These are phyloP conservation scores for Quercus variabilis DNA, from an alignment of 306 rosid species.

Conservation along the genomic window DNA sequence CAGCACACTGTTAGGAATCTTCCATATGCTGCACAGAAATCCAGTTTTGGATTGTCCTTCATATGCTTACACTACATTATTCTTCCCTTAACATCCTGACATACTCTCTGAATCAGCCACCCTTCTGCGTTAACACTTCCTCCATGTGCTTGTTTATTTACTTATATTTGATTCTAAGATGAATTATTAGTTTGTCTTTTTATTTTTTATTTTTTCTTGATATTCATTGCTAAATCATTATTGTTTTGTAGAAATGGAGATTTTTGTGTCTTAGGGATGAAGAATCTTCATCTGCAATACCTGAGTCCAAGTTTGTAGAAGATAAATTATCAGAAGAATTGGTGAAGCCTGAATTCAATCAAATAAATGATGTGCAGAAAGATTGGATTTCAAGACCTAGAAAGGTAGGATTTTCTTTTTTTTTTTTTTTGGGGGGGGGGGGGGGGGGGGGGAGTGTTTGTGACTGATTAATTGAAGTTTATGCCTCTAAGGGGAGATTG, in stretches of 20 bases:
- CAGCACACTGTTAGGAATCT: no score
- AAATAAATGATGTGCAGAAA: constrained; percentile 15
- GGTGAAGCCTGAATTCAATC: constrained; percentile 15
- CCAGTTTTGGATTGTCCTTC: no score
- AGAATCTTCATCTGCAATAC: constrained; percentile 20
- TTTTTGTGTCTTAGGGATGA: constrained; percentile 34
- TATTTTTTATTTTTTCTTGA: background rate
- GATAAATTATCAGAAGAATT: constrained; percentile 36
- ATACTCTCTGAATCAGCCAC: no score
- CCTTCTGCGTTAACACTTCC: no score
- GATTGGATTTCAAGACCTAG: constrained; percentile 34
- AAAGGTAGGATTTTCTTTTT: constrained; percentile 28
- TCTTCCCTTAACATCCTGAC: no score
- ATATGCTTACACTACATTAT: no score
- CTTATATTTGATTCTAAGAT: constrained; percentile 1
- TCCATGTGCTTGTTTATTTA: background rate
- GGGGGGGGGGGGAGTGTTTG: background rate
- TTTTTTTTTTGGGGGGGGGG: no score
- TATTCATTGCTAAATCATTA: constrained; percentile 12
- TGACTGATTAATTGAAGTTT: background rate
- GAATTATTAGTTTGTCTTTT: background rate
- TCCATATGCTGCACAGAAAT: no score
- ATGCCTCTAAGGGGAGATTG: background rate
- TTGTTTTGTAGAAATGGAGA: constrained; percentile 39
- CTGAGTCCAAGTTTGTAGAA: constrained; percentile 23